These are phyloP conservation scores for Fusarium miscanthi DNA, from an alignment of 2,329 filamentous ascomycete genomes.

Conservation along the genomic window DNA sequence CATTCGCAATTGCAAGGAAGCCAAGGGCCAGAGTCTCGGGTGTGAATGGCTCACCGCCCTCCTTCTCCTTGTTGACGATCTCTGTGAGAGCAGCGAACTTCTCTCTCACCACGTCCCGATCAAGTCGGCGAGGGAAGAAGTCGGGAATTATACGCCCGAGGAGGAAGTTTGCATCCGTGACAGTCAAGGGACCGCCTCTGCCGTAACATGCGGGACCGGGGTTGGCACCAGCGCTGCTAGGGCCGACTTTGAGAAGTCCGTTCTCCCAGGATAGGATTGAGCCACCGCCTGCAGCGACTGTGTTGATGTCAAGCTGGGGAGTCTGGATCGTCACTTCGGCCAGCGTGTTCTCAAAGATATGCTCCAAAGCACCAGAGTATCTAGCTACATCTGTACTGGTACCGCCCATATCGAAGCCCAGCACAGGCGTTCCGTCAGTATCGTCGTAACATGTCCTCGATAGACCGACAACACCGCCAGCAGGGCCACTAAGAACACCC, in stretches of 20 bases:
- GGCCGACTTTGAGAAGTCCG: constrained; percentile 77
- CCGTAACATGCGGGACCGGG: constrained; percentile 79
- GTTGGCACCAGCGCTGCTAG: constrained; percentile 77
- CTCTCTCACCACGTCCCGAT: constrained; percentile 51
- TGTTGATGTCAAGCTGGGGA: constrained; percentile 80
- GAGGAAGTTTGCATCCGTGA: constrained; percentile 78
- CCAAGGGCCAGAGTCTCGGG: constrained; percentile 66
- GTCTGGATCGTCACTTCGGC: constrained; percentile 77
- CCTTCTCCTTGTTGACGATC: constrained; percentile 40
- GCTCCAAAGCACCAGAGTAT: constrained; percentile 75
- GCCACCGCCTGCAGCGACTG: constrained; percentile 67
- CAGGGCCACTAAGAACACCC: constrained; percentile 44
- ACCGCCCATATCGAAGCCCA: constrained; percentile 58
- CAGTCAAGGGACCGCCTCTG: constrained; percentile 75
- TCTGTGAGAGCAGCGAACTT: constrained; percentile 57
- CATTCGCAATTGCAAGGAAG: constrained; percentile 79
- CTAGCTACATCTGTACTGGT: constrained; percentile 78
- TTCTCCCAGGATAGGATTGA: constrained; percentile 73
- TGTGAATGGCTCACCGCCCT: constrained; percentile 29
- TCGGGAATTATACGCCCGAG: constrained; percentile 69
- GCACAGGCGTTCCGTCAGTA: constrained; percentile 37
- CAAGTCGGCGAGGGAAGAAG: constrained; percentile 68
- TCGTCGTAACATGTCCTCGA: constrained; percentile 44
- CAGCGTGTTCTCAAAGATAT: constrained; percentile 78
- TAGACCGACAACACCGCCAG: constrained; percentile 45